Evolutionary conservation across 2,329 filamentous ascomycete species (phyloP), one percentile per base, ranked within the genome.

Genomic region (Diaporthe helianthi): DNA sequence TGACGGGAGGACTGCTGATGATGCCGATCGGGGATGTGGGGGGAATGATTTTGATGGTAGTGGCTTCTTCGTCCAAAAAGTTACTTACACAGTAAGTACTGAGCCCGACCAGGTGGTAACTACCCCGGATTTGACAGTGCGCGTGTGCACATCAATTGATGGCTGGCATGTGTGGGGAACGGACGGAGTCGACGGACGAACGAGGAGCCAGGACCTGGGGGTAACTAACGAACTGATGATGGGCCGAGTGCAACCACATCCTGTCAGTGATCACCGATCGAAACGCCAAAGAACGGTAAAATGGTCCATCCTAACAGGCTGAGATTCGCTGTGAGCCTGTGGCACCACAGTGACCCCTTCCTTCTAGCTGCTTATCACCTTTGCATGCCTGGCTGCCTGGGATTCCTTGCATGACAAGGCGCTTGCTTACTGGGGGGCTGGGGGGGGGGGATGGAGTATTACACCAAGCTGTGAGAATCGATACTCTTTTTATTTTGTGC

Each of bases 241-340:
- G 33, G 22, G 53, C 41, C 41, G 55, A 46, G 55, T 61, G 26
- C 41, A 61, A 61, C 41, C 58, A 17, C 26, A 63, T 63, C 58
- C 58, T 49, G 46, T 63, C 29, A n/a, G n/a, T n/a, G n/a, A n/a
- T n/a, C n/a, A n/a, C n/a, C n/a, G n/a, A n/a, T n/a, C n/a, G n/a
- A n/a, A n/a, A n/a, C n/a, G n/a, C n/a, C n/a, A n/a, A n/a, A n/a
- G n/a, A n/a, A n/a, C n/a, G n/a, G n/a, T n/a, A n/a, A n/a, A n/a
- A n/a, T n/a, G n/a, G n/a, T n/a, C n/a, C n/a, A n/a, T n/a, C n/a
- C n/a, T n/a, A n/a, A 63, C 58, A 63, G 58, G 58, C 58, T 63
- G 58, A 63, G 58, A 63, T 63, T 24, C 36, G 58, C 29, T 63
- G 58, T n/a, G n/a, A n/a, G n/a, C n/a, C n/a, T n/a, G n/a, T 49